phyloP scores from a whole-genome alignment of 306 rosid species.

The Trichosanthes truncata region DNA sequence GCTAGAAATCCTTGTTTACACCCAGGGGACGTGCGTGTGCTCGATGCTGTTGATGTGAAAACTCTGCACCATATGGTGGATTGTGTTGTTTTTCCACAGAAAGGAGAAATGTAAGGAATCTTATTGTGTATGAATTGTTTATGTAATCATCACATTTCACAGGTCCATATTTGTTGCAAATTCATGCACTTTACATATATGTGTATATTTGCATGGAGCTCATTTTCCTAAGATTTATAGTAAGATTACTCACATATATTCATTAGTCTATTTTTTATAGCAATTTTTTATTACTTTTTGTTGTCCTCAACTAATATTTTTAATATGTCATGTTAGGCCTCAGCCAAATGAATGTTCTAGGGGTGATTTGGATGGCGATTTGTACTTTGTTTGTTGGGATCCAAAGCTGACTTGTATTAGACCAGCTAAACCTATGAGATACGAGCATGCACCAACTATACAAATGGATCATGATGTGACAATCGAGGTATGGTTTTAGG shows the following conservation, averaged over 20 bases:
- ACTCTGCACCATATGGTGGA: no score
- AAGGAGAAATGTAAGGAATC: no score
- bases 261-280: not conserved
- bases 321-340: slow-evolving; percentile 36
- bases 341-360: slow-evolving; percentile 85
- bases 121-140: not conserved
- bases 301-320: slow-evolving; percentile 5
- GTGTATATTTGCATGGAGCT: not conserved
- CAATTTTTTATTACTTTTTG: not conserved
- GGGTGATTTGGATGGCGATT: slow-evolving; percentile 79
- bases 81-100: no score
- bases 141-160: not conserved
- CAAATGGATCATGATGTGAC: slow-evolving; percentile 44
- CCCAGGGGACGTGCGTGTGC: slow-evolving; percentile 33
- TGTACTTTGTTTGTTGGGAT: slow-evolving; percentile 74
- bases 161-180: not conserved
- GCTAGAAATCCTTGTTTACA: slow-evolving; percentile 34
- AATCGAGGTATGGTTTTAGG: slow-evolving; percentile 42
- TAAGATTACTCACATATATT: no score
- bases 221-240: not conserved
- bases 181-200: not conserved
- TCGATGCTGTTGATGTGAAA: slow-evolving; percentile 25
- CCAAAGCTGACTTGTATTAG: slow-evolving; percentile 36
- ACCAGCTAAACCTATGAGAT: slow-evolving; percentile 49
- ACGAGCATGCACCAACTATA: slow-evolving; percentile 28